Conservation (phyloP, 371 early-diverging fungal species). For the Rhizopus microsporus region DNA sequence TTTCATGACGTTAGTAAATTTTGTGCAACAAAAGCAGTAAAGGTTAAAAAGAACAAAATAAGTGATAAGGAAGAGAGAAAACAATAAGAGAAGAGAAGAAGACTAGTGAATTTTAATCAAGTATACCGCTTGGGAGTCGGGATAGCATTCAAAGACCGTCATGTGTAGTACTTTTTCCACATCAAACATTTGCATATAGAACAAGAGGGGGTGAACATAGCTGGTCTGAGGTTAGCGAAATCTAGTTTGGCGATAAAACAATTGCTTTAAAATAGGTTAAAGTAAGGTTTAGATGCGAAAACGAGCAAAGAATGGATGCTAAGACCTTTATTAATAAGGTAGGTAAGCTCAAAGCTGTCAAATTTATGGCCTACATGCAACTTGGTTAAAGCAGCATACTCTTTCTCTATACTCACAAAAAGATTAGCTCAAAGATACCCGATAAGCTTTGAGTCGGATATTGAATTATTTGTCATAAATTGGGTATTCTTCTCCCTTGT, state of each 20-base stretch:
- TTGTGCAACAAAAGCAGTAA: slow-evolving; percentile 8
- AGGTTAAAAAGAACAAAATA: neutral
- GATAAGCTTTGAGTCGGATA: neutral
- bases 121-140: neutral
- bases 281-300: neutral
- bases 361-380: neutral
- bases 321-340: neutral
- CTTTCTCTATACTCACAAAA: slow-evolving; percentile 19
- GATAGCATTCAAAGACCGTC: slow-evolving; percentile 17
- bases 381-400: slow-evolving; percentile 7
- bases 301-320: neutral
- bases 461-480: slow-evolving; percentile 22
- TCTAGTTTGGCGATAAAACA: neutral
- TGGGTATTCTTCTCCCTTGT: slow-evolving; percentile 23
- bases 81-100: neutral
- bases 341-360: neutral
- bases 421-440: neutral
- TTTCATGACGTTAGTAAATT: slow-evolving; percentile 23
- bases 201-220: slow-evolving; percentile 3
- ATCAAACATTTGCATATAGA: neutral
- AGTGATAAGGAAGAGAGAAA: neutral
- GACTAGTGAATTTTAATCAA: neutral
- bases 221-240: slow-evolving; percentile 35
- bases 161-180: slow-evolving; percentile 12
- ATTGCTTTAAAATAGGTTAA: neutral